Conservation (phyloP, 345 rosid genomes). For the Anacardium occidentale region DNA sequence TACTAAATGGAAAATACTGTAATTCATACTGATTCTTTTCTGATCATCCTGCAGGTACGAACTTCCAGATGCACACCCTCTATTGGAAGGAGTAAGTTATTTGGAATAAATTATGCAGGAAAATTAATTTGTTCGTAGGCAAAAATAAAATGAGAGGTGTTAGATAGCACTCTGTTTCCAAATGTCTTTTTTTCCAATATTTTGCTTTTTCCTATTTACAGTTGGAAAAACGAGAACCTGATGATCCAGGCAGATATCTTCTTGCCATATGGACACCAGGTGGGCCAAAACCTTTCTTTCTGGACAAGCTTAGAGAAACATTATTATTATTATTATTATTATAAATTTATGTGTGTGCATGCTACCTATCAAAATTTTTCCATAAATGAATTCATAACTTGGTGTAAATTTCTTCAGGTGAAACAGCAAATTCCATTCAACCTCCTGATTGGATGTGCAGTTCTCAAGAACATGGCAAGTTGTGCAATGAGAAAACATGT, state of each 20-base stretch:
- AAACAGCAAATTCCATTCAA: conserved; percentile 71
- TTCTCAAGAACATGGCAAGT: conserved; percentile 42
- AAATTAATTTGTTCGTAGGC: not conserved
- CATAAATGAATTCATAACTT: conserved; percentile 3
- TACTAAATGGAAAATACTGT: not conserved
- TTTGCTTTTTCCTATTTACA: conserved; percentile 31
- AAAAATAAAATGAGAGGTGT: not conserved
- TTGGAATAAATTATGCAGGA: conserved; percentile 11
- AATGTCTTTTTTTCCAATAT: conserved; percentile 16
- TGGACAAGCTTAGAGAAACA: conserved; percentile 7
- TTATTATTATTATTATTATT: not conserved
- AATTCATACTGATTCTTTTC: conserved; percentile 19
- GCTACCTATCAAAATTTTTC: not conserved
- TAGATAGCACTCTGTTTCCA: conserved; percentile 5
- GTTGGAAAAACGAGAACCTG: conserved; percentile 78
- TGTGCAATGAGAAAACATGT: conserved; percentile 68
- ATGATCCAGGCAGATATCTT: conserved; percentile 81
- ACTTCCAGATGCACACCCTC: conserved; percentile 89
- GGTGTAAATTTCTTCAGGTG: conserved; percentile 48
- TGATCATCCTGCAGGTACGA: conserved; percentile 61
- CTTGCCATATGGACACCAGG: conserved; percentile 99
- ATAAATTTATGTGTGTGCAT: not conserved
- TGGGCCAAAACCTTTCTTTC: conserved; percentile 21
- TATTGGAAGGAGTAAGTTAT: conserved; percentile 60
- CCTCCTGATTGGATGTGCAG: conserved; percentile 57